Percentiles rank a stretch among this genome's conserved stretches.
Evolutionary conservation across 106 monocot species (phyloP).

Genomic region (Agapanthus africanus): DNA sequence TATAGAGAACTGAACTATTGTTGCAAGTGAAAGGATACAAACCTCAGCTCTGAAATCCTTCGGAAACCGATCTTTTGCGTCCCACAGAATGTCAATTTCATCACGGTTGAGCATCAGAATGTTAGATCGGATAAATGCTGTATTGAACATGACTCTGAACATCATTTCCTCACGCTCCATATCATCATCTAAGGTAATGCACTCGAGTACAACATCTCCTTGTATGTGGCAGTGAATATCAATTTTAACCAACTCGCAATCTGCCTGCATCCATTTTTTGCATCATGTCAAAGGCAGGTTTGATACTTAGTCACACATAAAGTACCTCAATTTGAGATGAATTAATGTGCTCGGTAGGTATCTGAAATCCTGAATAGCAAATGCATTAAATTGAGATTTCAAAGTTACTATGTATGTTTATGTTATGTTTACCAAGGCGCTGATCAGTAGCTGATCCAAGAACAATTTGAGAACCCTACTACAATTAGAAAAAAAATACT

Average conservation of each 20-base stretch:
- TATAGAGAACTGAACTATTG: background rate
- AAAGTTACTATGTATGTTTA: background rate
- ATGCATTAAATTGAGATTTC: background rate
- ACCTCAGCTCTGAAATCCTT: slow-evolving; percentile 95
- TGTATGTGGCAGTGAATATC: slow-evolving; percentile 85
- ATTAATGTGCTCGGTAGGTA: background rate
- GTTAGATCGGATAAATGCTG: slow-evolving; percentile 92
- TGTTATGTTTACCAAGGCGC: no score
- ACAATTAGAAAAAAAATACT: background rate
- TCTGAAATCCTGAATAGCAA: background rate
- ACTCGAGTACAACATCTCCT: slow-evolving; percentile 96
- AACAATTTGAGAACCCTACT: background rate
- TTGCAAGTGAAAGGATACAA: slow-evolving; percentile 7
- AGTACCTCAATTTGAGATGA: background rate
- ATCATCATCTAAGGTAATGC: slow-evolving; percentile 76
- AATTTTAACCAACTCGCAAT: slow-evolving; percentile 87
- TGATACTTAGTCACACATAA: background rate
- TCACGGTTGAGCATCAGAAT: slow-evolving; percentile 93
- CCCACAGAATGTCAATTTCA: slow-evolving; percentile 89
- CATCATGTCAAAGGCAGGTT: background rate
- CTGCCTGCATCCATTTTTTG: slow-evolving; percentile 42
- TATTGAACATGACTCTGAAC: slow-evolving; percentile 96
- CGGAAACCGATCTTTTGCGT: slow-evolving; percentile 73
- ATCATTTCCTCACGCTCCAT: slow-evolving; percentile 79
- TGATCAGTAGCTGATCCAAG: no score